phyloP scores from a whole-genome alignment of 805 yeast species.

The Candida maltosa region DNA sequence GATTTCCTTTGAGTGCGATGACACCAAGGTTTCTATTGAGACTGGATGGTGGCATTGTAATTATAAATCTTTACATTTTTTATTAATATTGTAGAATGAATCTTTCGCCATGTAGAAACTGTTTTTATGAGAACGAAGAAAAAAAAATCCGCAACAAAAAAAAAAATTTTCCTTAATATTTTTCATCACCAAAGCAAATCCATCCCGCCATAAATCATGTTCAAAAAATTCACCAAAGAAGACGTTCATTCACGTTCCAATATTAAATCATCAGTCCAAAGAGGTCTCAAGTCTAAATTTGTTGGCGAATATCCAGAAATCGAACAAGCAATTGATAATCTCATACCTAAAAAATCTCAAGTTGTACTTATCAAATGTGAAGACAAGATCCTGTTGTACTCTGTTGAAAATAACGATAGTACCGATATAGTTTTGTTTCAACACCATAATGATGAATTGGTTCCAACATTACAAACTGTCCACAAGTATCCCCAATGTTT shows the following conservation, averaged over 20 bases:
- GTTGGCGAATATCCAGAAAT: conserved; percentile 71
- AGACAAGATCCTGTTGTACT: conserved; percentile 77
- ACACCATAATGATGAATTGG: conserved; percentile 65
- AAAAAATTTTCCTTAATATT: neutral
- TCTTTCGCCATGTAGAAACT: too few species aligned
- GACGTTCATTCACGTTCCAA: conserved; percentile 89
- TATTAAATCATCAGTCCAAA: conserved; percentile 90
- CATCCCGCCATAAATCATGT: conserved; percentile 27
- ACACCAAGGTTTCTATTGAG: conserved; percentile 28
- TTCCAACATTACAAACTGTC: conserved; percentile 72
- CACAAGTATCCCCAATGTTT: conserved; percentile 82
- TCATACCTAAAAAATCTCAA: conserved; percentile 87
- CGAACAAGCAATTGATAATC: conserved; percentile 72
- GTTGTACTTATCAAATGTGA: conserved; percentile 81
- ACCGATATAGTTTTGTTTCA: conserved; percentile 71
- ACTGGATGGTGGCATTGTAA: conserved; percentile 44
- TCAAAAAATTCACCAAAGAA: conserved; percentile 70
- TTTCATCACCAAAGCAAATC: neutral
- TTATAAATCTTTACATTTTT: conserved; percentile 39
- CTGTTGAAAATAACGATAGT: conserved; percentile 47
- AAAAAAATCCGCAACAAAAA: neutral
- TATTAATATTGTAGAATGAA: too few species aligned
- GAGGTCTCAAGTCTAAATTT: conserved; percentile 76
- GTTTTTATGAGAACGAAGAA: too few species aligned
- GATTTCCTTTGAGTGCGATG: conserved; percentile 47